These are phyloP conservation scores for Durusdinium trenchii DNA, from an alignment of 73 alveolate species.

Conservation along the genomic window DNA sequence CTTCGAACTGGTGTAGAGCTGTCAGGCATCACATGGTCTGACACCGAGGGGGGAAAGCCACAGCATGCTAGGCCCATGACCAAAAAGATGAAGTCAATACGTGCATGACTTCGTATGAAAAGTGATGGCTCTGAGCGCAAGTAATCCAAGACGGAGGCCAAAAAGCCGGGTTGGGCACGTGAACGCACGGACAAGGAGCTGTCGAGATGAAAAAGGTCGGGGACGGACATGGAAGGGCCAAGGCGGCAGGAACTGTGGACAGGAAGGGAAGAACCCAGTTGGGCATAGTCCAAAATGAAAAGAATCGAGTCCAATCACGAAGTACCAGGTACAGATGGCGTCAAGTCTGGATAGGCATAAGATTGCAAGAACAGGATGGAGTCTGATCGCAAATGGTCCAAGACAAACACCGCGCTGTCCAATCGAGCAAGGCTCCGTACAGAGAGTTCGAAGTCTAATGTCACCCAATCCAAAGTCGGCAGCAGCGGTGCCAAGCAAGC, in stretches of 20 bases:
- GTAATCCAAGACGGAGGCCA: background rate
- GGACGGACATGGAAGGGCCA: background rate
- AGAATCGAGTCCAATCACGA: background rate
- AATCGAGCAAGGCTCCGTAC: background rate
- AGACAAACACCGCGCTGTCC: background rate
- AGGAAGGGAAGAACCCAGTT: background rate
- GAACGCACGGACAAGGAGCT: background rate
- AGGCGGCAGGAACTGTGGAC: background rate
- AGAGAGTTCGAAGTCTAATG: background rate
- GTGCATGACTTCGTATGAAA: conserved; percentile 2
- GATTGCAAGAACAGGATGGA: background rate
- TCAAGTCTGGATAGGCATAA: background rate
- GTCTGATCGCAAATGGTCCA: conserved; percentile 31
- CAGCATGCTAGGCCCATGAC: background rate
- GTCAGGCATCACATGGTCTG: background rate
- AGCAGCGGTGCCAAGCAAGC: background rate
- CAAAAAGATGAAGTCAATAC: background rate
- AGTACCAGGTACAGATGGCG: background rate
- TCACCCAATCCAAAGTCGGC: background rate
- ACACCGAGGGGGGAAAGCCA: background rate
- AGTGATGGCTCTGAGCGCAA: conserved; percentile 2
- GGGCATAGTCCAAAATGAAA: background rate
- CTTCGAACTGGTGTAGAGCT: background rate
- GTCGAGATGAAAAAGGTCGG: conserved; percentile 42
- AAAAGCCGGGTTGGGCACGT: background rate